Evolutionary conservation across 2,329 filamentous ascomycete genomes (phyloP).

Genomic region (Ophiostoma perfectum): DNA sequence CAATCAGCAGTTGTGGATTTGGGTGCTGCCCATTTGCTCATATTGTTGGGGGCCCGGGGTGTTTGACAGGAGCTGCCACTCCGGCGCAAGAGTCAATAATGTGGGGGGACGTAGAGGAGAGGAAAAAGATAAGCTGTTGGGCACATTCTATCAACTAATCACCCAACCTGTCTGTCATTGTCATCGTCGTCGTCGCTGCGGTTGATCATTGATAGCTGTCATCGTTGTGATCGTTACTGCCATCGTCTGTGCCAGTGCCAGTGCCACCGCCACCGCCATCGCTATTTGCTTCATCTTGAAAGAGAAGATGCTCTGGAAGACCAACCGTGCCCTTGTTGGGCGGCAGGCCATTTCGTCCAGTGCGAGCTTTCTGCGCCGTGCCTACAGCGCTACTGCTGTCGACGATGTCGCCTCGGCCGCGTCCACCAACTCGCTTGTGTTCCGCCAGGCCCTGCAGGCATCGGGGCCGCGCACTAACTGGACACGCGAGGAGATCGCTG

Average conservation of each 20-base stretch:
- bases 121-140: neutral
- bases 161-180: neutral
- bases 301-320: constrained; percentile 10
- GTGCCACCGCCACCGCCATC: no score
- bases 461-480: constrained; percentile 21
- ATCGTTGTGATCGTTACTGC: neutral
- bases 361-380: constrained; percentile 3
- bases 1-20: neutral
- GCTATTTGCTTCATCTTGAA: no score
- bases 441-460: constrained; percentile 16
- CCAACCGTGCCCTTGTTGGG: constrained; percentile 4
- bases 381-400: constrained; percentile 15
- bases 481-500: constrained; percentile 19
- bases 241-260: neutral
- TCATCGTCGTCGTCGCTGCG: neutral
- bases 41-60: neutral
- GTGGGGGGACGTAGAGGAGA: neutral
- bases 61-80: neutral
- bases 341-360: neutral
- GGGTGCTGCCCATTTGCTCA: neutral
- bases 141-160: no score
- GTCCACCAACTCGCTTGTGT: constrained; percentile 13
- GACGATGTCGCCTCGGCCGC: neutral
- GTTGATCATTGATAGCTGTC: neutral
- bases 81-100: neutral